Evolutionary conservation across 768 basidiomycete genomes (phyloP).

Genomic region (Agrocybe pediades): DNA sequence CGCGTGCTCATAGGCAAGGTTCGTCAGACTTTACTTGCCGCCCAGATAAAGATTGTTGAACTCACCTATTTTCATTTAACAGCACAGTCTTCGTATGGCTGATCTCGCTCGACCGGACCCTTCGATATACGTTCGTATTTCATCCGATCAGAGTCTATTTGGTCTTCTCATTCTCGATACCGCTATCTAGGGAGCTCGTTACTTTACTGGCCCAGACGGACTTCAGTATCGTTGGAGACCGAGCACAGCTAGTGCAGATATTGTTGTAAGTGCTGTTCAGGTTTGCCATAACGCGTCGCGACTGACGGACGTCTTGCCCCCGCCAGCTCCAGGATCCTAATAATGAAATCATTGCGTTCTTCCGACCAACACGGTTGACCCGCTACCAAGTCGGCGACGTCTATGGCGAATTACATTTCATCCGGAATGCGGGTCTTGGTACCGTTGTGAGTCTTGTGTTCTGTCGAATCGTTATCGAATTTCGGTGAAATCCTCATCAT

Average conservation of each 20-base stretch:
- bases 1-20: constrained; percentile 88
- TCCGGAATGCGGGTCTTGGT: constrained; percentile 76
- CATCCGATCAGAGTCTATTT: constrained; percentile 6
- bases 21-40: constrained; percentile 15
- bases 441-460: constrained; percentile 61
- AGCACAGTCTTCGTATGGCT: constrained; percentile 81
- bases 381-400: constrained; percentile 88
- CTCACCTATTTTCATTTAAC: constrained; percentile 26
- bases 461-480: background rate
- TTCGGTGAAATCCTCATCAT: background rate
- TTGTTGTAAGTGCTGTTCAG: constrained; percentile 49
- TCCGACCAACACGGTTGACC: constrained; percentile 74
- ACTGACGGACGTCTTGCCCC: constrained; percentile 12
- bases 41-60: background rate
- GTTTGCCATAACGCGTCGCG: no score
- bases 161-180: constrained; percentile 12
- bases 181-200: constrained; percentile 53
- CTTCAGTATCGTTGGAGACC: constrained; percentile 80
- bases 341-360: constrained; percentile 74
- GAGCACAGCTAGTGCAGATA: constrained; percentile 55
- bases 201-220: constrained; percentile 85
- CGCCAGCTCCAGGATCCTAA: constrained; percentile 71
- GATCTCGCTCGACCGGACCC: constrained; percentile 78
- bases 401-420: constrained; percentile 82
- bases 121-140: constrained; percentile 49